Conservation (phyloP, 73 alveolate genomes). For the Paramecium sexaurelia region DNA sequence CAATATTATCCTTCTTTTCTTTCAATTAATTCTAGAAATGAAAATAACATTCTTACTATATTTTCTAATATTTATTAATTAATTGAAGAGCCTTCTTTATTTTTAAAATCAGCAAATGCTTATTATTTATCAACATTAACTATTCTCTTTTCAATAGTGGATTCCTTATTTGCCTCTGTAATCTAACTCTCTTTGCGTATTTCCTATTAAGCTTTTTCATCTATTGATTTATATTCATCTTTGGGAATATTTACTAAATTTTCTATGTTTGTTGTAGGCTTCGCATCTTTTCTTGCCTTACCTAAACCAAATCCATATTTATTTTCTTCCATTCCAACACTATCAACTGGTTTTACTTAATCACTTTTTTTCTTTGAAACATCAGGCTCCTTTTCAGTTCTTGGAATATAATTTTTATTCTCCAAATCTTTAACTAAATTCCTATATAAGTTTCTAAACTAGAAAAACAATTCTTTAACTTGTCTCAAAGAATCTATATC, state of each 20-base stretch:
- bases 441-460: constrained; percentile 89
- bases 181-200: constrained; percentile 58
- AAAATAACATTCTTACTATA: neutral
- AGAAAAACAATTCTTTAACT: constrained; percentile 93
- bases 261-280: constrained; percentile 80
- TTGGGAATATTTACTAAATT: constrained; percentile 68
- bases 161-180: constrained; percentile 56
- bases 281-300: constrained; percentile 81
- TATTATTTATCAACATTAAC: constrained; percentile 68
- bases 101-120: constrained; percentile 86
- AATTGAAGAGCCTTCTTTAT: constrained; percentile 84
- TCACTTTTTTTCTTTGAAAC: constrained; percentile 69
- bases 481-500: constrained; percentile 89
- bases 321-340: constrained; percentile 83
- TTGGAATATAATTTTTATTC: constrained; percentile 66
- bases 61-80: constrained; percentile 75
- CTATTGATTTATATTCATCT: constrained; percentile 60
- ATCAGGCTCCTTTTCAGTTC: constrained; percentile 70
- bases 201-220: constrained; percentile 69
- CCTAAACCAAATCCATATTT: constrained; percentile 85
- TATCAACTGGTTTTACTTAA: constrained; percentile 72
- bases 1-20: constrained; percentile 80
- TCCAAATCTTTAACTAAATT: constrained; percentile 79
- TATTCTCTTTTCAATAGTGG: constrained; percentile 43
- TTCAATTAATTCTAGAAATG: constrained; percentile 78